phyloP scores from a whole-genome alignment of 2,329 filamentous ascomycete species.

The Dryadomyces quercivorus region DNA sequence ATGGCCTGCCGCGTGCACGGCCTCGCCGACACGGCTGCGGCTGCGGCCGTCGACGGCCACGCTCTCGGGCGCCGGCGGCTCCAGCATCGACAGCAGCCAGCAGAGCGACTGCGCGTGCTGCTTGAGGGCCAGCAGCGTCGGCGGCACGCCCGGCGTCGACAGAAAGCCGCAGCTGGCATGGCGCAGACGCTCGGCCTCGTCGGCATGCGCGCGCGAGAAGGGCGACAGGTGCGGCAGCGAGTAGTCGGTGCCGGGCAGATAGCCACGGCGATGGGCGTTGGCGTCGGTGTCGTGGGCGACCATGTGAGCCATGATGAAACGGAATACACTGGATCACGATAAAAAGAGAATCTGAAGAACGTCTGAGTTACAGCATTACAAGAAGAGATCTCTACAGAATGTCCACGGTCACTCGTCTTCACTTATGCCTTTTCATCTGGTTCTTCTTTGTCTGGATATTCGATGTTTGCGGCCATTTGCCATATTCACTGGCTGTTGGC shows the following conservation, averaged over 20 bases:
- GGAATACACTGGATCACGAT: no score
- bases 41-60: constrained; percentile 3
- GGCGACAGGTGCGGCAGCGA: constrained; percentile 28
- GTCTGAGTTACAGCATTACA: no score
- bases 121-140: constrained; percentile 45
- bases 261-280: constrained; percentile 9
- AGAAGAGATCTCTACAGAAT: no score
- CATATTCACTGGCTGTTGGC: no score
- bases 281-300: constrained; percentile 11
- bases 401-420: no score
- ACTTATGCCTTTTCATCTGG: no score
- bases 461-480: no score
- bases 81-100: constrained; percentile 37
- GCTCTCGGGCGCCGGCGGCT: constrained; percentile 17
- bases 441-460: neutral
- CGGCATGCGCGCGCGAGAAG: constrained; percentile 22
- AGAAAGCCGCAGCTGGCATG: constrained; percentile 47
- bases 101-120: constrained; percentile 46
- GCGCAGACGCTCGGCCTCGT: constrained; percentile 21
- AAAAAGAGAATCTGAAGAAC: neutral
- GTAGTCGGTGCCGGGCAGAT: constrained; percentile 25
- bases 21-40: neutral
- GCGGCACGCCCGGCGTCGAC: constrained; percentile 36
- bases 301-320: constrained; percentile 10
- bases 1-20: neutral